phyloP scores from a whole-genome alignment of 768 basidiomycete species.

The Naematelia aurantialba region DNA sequence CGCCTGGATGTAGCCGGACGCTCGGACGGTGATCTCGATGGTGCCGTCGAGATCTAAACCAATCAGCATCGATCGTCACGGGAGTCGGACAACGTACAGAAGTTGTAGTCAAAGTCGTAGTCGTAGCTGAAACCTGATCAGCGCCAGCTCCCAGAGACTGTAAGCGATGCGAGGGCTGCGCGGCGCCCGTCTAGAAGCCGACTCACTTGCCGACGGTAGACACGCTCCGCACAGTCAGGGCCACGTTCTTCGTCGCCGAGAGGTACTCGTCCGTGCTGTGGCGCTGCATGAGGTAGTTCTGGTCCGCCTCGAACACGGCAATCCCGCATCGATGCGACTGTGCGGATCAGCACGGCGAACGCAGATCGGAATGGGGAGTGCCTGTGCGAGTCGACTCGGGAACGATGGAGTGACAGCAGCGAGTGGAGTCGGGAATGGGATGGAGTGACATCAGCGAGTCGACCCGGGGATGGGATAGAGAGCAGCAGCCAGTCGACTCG shows the following conservation, averaged over 20 bases:
- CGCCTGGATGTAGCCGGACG: conserved; percentile 66
- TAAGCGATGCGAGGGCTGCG: too few species aligned
- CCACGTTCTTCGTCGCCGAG: conserved; percentile 28
- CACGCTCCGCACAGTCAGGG: conserved; percentile 22
- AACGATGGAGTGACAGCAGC: too few species aligned
- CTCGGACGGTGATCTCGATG: conserved; percentile 62
- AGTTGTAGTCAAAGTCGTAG: conserved; percentile 7
- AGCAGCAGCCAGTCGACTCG: too few species aligned
- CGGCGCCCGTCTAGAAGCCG: too few species aligned
- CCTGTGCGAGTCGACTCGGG: too few species aligned
- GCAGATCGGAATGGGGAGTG: too few species aligned
- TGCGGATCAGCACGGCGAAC: background rate
- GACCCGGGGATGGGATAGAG: too few species aligned
- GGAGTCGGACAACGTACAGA: background rate
- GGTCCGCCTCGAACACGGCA: conserved; percentile 41
- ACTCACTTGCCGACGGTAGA: conserved; percentile 43
- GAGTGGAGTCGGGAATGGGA: too few species aligned
- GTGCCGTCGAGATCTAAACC: conserved; percentile 64
- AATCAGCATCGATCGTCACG: background rate
- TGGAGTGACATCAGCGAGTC: too few species aligned
- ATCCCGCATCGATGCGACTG: conserved; percentile 40
- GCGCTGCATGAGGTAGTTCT: conserved; percentile 36
- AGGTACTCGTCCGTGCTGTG: conserved; percentile 37
- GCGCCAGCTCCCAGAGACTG: background rate
- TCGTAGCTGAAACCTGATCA: conserved; percentile 54